Evolutionary conservation across 495 filamentous ascomycete genomes (phyloP), one percentile per base, ranked within the genome.

Genomic region (Xylaria castorea): DNA sequence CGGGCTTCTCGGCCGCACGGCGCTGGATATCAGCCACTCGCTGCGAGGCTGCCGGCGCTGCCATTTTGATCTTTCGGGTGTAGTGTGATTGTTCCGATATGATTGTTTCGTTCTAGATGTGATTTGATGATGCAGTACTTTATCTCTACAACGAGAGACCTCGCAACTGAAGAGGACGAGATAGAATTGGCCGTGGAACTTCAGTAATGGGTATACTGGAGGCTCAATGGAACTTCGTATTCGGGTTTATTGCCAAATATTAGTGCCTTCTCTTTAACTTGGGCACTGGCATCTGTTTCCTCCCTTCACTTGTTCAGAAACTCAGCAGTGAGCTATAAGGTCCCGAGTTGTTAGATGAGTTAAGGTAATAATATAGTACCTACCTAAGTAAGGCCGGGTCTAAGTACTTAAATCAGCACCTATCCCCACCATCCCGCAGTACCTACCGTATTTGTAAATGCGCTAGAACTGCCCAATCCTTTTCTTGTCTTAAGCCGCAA

Each of bases 1-100:
- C 68, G 5, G 74, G 73, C n/a, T 78, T 72, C 36, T 76, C 74
- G 30, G 78, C 76, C 27, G 70, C 74, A 34, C 73, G 78, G 53
- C 76, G 76, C 60, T 78, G 78, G 46, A 76, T 66, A 46, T 71
- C 71, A 32, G 76, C 74, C 5, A 78, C 44, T 25, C 53, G 48
- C n/a, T 66, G 60, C n/a, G 53, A 61, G 65, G 61, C 36, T 36
- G 74, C 72, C n/a, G 73, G 66, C 14, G 73, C 40, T 25, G 77
- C 53, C 75, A 79, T 79, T 1, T 73, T 66, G 34, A 30, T 70
- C 53, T 73, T 6, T 36, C 44, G 22, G 40, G 20, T 40, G 14
- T 38, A 22, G 34, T 38, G 6, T 27, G 61, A 64, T 44, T 22
- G 22, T 27, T 6, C 44, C 61, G 38, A 7, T 44, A 30, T 64